Base-by-base conservation (phyloP, 2,329 filamentous ascomycete species). In the Pseudocercospora fijiensis region DNA sequence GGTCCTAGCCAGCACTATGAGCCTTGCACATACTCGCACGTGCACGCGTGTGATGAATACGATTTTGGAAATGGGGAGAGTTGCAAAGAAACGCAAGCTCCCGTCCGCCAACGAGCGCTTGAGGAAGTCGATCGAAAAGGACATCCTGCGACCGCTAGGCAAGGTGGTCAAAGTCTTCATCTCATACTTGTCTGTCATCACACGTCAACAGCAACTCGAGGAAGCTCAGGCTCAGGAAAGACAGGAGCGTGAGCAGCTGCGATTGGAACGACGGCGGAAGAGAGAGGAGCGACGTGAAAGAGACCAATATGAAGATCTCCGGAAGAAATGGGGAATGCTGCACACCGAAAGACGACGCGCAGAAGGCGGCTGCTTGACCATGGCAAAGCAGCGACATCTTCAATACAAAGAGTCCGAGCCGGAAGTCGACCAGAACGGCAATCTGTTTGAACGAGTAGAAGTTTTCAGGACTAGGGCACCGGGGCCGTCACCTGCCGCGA, bases 381-480 rank as follows among this genome's bases (percentile, higher is more conserved):
- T 16, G 10, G 53, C 57, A 27, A 73, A 73, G 53, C 60, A 58
- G 30, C 51, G 63, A 1, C 72, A 73, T 22, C 67, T 75, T 8
- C 61, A 59, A 1, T 59, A 65, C 4, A 67, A 66, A 1, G 55
- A 65, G 10, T 57, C 55, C 7, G 51, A 63, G 18, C 53, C 57
- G 8, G 73, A 76, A 26, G 63, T 68, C 24, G 79, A 81, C 56
- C 73, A 76, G 0, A 77, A 80, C 58, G 80, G 79, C 5, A 28
- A 72, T 0, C 60, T 60, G 0, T 80, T 81, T 56, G 75, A 78
- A 57, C 77, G 80, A 4, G 49, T 78, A 1, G 67, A 76, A 1
- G 61, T 77, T 4, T 78, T 82, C 64, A 47, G 51, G 8, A 60
- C 67, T 2, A 73, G 70, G 4, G 51, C 74, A 13, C 53, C 53